phyloP scores from a whole-genome alignment of 164 flowering plant species.

The Magnolia sinica region DNA sequence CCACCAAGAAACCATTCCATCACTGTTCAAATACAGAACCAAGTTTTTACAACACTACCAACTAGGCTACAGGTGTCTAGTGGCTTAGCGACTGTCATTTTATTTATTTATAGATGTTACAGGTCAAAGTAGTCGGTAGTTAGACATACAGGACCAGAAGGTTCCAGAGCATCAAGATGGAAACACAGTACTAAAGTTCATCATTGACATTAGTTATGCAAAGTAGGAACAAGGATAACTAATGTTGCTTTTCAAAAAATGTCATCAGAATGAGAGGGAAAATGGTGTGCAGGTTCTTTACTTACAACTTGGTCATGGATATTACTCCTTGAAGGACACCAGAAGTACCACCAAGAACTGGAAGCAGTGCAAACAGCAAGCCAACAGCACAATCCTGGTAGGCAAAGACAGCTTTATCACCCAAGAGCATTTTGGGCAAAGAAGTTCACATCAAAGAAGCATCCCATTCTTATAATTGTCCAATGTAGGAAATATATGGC shows the following conservation, averaged over 20 bases:
- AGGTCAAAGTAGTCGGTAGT: too few species aligned
- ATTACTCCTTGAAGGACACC: slow-evolving; percentile 89
- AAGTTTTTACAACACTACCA: too few species aligned
- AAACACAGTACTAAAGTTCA: neutral
- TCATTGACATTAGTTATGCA: neutral
- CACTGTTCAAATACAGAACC: too few species aligned
- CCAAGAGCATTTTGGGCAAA: neutral
- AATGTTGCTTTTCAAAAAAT: neutral
- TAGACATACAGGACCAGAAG: neutral
- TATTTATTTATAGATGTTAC: too few species aligned
- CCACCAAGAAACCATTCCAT: too few species aligned
- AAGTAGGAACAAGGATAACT: too few species aligned
- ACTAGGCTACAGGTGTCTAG: too few species aligned
- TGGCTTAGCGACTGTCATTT: too few species aligned
- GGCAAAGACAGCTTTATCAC: slow-evolving; percentile 11
- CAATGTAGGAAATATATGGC: neutral
- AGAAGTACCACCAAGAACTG: slow-evolving; percentile 91
- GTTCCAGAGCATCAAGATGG: neutral
- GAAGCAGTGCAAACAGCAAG: slow-evolving; percentile 92
- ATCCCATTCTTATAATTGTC: neutral
- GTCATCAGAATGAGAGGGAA: neutral
- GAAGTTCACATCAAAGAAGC: neutral
- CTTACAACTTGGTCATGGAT: slow-evolving; percentile 72
- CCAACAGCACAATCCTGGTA: slow-evolving; percentile 98
- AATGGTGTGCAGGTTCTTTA: neutral